Conservation (phyloP, 208 protist genomes). For the Wallacemonas sp. region DNA sequence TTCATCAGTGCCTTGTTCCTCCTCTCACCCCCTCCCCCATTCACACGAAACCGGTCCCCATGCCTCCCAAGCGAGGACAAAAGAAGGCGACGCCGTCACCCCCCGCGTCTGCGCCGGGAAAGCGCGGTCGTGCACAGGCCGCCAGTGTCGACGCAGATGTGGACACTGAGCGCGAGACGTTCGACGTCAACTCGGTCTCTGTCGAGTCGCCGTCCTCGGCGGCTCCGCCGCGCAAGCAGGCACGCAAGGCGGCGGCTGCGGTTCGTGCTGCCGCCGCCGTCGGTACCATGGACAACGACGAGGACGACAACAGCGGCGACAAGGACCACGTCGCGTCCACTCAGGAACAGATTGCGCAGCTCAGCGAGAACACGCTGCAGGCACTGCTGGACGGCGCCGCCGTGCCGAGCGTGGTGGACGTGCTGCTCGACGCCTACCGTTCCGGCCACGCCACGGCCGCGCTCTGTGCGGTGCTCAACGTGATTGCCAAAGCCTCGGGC, state of each 20-base stretch:
- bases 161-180: constrained; percentile 16
- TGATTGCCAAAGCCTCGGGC: constrained; percentile 75
- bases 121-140: too few relatives aligned
- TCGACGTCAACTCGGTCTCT: constrained; percentile 31
- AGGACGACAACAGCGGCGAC: constrained; percentile 7
- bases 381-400: constrained; percentile 47
- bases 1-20: constrained; percentile 19
- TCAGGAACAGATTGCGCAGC: constrained; percentile 9
- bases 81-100: constrained; percentile 5
- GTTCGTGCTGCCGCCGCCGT: background rate
- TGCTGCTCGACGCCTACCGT: constrained; percentile 61
- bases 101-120: background rate
- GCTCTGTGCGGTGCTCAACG: constrained; percentile 75
- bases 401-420: constrained; percentile 30
- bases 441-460: constrained; percentile 33
- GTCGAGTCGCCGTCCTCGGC: constrained; percentile 20
- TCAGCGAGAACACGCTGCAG: constrained; percentile 50
- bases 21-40: background rate
- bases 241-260: background rate
- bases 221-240: background rate
- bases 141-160: too few relatives aligned
- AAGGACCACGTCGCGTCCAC: constrained; percentile 26
- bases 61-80: constrained; percentile 17
- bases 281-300: background rate
- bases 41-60: background rate